A percentile compares a stretch with the other conserved stretches of the same genome.
Conservation (phyloP, 177 flowering plant genomes). For the Vitis hybrid region DNA sequence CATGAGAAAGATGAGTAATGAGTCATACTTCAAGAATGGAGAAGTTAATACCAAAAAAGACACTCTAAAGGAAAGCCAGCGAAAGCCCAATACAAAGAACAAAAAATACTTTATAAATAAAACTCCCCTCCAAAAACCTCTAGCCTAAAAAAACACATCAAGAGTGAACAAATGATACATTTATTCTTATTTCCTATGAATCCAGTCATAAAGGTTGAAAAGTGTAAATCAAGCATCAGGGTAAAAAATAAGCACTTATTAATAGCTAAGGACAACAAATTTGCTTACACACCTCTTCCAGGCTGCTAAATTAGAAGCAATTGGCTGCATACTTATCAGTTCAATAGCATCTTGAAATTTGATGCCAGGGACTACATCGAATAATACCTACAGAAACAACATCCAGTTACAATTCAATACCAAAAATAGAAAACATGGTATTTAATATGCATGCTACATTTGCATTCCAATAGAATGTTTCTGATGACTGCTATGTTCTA, state of each 20-base stretch:
- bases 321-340: conserved; percentile 94
- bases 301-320: conserved; percentile 65
- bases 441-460: background rate
- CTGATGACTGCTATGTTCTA: background rate
- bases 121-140: too few species aligned
- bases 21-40: too few species aligned
- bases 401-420: conserved; percentile 6
- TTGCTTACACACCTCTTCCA: conserved; percentile 69
- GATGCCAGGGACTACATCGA: conserved; percentile 92
- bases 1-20: too few species aligned
- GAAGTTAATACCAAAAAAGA: too few species aligned
- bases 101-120: too few species aligned
- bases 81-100: too few species aligned
- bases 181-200: too few species aligned
- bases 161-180: too few species aligned
- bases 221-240: background rate
- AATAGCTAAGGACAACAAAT: background rate
- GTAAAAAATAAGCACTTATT: background rate
- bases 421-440: background rate
- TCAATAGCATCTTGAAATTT: conserved; percentile 88
- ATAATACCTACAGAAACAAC: conserved; percentile 64
- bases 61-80: too few species aligned
- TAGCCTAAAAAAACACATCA: too few species aligned
- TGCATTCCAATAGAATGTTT: background rate
- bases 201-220: background rate